Evolutionary conservation across 495 filamentous ascomycete genomes (phyloP).

Genomic region (Aspergillus sclerotioniger): DNA sequence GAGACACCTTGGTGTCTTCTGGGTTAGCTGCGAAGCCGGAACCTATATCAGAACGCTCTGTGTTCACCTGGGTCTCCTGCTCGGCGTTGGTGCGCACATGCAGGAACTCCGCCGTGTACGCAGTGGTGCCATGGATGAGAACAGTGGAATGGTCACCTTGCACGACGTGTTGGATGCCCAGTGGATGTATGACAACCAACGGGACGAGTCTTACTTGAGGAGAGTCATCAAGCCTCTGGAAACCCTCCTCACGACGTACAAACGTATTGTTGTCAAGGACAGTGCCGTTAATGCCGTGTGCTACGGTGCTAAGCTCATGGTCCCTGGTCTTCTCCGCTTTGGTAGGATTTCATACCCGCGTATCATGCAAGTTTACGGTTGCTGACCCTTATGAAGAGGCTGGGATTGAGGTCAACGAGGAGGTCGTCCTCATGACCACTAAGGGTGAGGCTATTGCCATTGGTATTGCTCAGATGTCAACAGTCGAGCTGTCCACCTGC

Average conservation of each 20-base stretch:
- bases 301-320: slow-evolving; percentile 98
- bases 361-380: background rate
- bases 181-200: slow-evolving; percentile 86
- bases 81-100: slow-evolving; percentile 97
- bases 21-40: slow-evolving; percentile 97
- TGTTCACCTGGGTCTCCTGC: slow-evolving; percentile 87
- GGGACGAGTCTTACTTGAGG: slow-evolving; percentile 84
- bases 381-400: slow-evolving; percentile 55
- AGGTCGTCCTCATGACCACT: slow-evolving; percentile 95
- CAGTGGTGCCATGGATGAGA: slow-evolving; percentile 91
- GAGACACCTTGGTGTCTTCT: slow-evolving; percentile 95
- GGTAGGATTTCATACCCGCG: slow-evolving; percentile 44
- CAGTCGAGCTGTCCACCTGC: slow-evolving; percentile 84
- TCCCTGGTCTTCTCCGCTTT: slow-evolving; percentile 88
- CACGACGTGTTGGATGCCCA: slow-evolving; percentile 96
- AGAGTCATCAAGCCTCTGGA: slow-evolving; percentile 87
- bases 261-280: slow-evolving; percentile 96
- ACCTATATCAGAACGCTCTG: slow-evolving; percentile 98
- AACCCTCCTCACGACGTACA: slow-evolving; percentile 85
- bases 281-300: slow-evolving; percentile 93
- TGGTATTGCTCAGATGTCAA: slow-evolving; percentile 93
- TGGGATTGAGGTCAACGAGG: slow-evolving; percentile 83
- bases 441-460: slow-evolving; percentile 98
- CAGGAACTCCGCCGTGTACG: slow-evolving; percentile 94
- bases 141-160: slow-evolving; percentile 81